Evolutionary conservation across 345 rosid species (phyloP).

Genomic region (Moringa oleifera): DNA sequence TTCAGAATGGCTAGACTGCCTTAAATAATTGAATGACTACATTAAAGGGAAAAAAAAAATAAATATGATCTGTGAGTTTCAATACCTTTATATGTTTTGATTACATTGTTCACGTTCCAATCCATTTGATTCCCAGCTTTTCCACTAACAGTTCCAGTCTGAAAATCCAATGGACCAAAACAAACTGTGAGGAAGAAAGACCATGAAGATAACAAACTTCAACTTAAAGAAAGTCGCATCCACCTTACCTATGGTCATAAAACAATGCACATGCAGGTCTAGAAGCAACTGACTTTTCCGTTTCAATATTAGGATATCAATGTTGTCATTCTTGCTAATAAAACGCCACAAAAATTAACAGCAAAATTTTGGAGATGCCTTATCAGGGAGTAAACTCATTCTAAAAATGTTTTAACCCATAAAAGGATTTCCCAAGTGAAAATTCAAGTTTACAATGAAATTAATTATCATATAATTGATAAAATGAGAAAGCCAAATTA

Average conservation of each 20-base stretch:
- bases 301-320: background rate
- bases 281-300: background rate
- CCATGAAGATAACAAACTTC: background rate
- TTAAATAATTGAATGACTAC: background rate
- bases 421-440: too few species aligned
- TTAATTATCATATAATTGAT: too few species aligned
- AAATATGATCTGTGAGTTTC: background rate
- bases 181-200: background rate
- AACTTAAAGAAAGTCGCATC: too few species aligned
- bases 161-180: conserved; percentile 6
- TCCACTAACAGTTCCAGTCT: conserved; percentile 22
- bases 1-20: background rate
- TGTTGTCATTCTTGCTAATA: too few species aligned
- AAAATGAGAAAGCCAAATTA: too few species aligned
- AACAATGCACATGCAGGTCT: background rate
- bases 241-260: background rate
- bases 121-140: conserved; percentile 57
- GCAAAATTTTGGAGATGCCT: too few species aligned
- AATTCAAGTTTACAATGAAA: too few species aligned
- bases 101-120: conserved; percentile 72
- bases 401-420: too few species aligned
- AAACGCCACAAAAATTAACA: background rate
- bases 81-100: conserved; percentile 78
- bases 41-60: background rate
- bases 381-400: too few species aligned